Evolutionary conservation across 202 grass and related monocot species (phyloP), one percentile per base, ranked within the genome.

Genomic region (Setaria italica): DNA sequence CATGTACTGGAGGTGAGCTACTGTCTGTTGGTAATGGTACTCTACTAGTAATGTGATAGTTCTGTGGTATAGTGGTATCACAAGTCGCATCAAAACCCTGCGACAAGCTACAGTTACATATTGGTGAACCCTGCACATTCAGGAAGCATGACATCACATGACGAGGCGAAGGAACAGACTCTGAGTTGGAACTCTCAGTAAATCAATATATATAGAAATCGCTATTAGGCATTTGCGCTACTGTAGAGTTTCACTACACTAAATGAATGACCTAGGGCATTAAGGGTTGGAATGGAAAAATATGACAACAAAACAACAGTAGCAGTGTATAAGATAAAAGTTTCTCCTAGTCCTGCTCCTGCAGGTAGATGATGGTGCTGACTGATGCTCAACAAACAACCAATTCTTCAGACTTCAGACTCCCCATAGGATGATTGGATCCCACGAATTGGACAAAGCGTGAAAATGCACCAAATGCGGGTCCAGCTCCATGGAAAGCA

Each of bases 311-410:
- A 46, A 65, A 47, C 37, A 70, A 21, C 21, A 76, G n/a, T 50
- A 46, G 39, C 57, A 41, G 77, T 49, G 62, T 72, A 25, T 25
- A 21, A 77, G 60, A 65, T 49, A 3, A 29, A 49, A 78, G 57
- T 83, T 76, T 79, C 62, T 82, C 58, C 32, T 41, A 51, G 68
- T 80, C 56, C 77, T 69, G 74, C 55, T 80, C 56, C 77, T 73
- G 70, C 56, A 67, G 70, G 64, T 85, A 76, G 73, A 81, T 76
- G 57, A 25, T 81, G 62, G 74, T 43, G 76, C 71, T 76, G 67
- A 94, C 71, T 76, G 72, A 94, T 76, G 84, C 78, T 81, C 41
- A 32, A 34, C 63, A 87, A 68, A 56, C 81, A 80, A 55, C 47
- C 35, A 76, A 20, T 72, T 81, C 75, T 72, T 77, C 83, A 59